Conservation (phyloP, 352 stramenopile species). For the Salisapilia sapeloensis region DNA sequence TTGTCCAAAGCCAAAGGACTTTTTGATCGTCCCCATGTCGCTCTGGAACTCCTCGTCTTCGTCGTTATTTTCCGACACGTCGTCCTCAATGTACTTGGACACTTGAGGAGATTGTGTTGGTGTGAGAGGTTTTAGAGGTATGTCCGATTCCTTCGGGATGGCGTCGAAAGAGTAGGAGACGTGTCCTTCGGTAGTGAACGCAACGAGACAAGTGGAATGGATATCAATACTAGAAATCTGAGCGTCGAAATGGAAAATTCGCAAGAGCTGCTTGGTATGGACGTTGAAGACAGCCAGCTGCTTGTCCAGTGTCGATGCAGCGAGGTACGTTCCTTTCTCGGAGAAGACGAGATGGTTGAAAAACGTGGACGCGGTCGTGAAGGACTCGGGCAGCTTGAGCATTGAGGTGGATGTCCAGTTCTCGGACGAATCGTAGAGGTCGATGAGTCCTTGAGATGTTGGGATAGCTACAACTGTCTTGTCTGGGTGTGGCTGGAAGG, state of each 20-base stretch:
- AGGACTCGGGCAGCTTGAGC: conserved; percentile 37
- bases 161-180: no score
- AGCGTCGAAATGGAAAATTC: conserved; percentile 38
- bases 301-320: conserved; percentile 41
- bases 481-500: conserved; percentile 25
- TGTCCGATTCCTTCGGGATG: no score
- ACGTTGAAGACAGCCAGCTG: conserved; percentile 61
- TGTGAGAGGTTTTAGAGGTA: no score
- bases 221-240: no score
- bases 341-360: conserved; percentile 63
- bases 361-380: conserved; percentile 31
- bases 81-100: conserved; percentile 27
- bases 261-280: conserved; percentile 23
- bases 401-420: conserved; percentile 21
- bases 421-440: conserved; percentile 30
- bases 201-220: no score
- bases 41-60: conserved; percentile 10
- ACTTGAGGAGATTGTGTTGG: conserved; percentile 5
- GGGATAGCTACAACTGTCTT: conserved; percentile 32
- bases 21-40: conserved; percentile 65
- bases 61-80: conserved; percentile 15
- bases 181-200: conserved; percentile 42
- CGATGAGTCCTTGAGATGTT: conserved; percentile 41
- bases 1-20: conserved; percentile 57
- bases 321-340: conserved; percentile 60